Evolutionary conservation across 208 protist genomes (phyloP), one percentile per base, ranked within the genome.

Genomic region (Trypanosoma rangeli): DNA sequence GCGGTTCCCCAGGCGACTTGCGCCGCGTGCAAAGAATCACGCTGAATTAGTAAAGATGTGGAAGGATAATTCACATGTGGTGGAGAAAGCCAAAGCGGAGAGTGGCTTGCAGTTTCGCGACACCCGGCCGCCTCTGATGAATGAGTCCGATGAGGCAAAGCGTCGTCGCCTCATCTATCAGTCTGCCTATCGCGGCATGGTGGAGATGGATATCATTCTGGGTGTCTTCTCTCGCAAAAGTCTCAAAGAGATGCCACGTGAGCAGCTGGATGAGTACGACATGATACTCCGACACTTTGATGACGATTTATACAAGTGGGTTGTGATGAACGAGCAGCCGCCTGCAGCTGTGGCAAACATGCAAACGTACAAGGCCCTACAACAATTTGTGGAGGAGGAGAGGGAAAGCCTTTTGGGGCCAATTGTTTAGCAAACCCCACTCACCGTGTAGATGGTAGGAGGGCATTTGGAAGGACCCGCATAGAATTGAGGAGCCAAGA

Each of bases 141-240:
- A 84, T 50, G 90, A 95, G 61, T 62, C 69, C 10, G 64, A 80
- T 1, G 90, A 89, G 49, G 66, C 74, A 57, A 89, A 89, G 80
- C 87, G 87, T 12, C 84, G 85, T 4, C 90, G 90, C 0, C 78
- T 95, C 7, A 70, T 87, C 5, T 95, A 90, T 59, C 90, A 95
- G 65, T 95, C 90, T 0, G 75, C 72, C 16, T 95, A 95, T 66
- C 87, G 90, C 5, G 90, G 90, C 0, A 95, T 95, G 90, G 84
- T 87, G 48, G 90, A 95, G 80, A 95, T 95, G 90, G 90, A 95
- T 57, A 84, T 95, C 64, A 88, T 95, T 68, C 86, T 92, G 35
- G 90, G 90, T 16, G 77, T 86, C 64, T 95, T 94, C 60, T 87
- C 87, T 16, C 85, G 84, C 4, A 77, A 73, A 33, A 80, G 85